Evolutionary conservation across 164 flowering plant genomes (phyloP).

Genomic region (Annona squamosa): DNA sequence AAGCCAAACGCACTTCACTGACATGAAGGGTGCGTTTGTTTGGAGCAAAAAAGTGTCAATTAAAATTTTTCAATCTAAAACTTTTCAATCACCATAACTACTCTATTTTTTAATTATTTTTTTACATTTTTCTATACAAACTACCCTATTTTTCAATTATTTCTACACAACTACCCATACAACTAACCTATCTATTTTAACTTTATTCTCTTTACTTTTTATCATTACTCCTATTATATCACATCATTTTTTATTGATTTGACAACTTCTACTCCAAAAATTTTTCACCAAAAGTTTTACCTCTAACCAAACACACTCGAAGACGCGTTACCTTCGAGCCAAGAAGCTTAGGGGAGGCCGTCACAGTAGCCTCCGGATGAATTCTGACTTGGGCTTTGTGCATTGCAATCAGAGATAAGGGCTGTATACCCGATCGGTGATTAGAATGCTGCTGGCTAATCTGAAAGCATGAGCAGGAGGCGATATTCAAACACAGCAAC

Average conservation of each 20-base stretch:
- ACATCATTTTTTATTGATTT: neutral
- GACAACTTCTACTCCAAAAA: neutral
- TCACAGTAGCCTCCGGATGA: neutral
- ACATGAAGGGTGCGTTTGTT: too few species aligned
- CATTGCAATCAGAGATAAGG: slow-evolving; percentile 5
- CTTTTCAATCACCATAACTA: too few species aligned
- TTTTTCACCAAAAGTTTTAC: neutral
- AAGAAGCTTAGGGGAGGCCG: neutral
- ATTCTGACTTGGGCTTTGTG: neutral
- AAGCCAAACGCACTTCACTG: too few species aligned
- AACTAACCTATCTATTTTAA: neutral
- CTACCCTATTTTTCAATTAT: neutral
- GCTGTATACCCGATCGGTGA: neutral
- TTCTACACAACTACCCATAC: neutral
- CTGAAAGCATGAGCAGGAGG: neutral
- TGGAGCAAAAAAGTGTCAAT: too few species aligned
- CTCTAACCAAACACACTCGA: neutral
- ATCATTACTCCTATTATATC: too few species aligned
- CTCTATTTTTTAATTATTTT: too few species aligned
- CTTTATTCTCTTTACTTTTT: neutral
- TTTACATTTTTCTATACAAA: too few species aligned
- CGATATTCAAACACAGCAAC: neutral
- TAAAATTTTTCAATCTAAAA: too few species aligned
- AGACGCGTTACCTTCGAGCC: neutral
- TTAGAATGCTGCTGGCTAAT: too few species aligned